Evolutionary conservation across 495 filamentous ascomycete species (phyloP).

Genomic region (Chlorociboria aeruginascens): DNA sequence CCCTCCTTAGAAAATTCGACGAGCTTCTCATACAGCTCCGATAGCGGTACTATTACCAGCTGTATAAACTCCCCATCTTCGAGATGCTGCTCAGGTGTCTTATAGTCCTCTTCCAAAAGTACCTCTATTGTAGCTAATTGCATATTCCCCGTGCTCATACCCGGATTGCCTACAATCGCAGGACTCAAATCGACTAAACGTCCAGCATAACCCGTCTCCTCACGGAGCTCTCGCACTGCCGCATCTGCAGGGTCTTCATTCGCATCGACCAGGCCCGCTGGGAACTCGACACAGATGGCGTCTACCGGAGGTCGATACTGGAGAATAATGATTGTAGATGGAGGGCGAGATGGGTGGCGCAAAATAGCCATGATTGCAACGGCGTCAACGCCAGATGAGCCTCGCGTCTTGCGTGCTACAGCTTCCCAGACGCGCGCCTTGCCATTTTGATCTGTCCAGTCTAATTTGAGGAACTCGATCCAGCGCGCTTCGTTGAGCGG

Average conservation of each 20-base stretch:
- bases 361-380: constrained; percentile 79
- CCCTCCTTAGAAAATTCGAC: constrained; percentile 55
- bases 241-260: constrained; percentile 64
- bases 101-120: constrained; percentile 48
- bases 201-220: constrained; percentile 86
- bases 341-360: constrained; percentile 32
- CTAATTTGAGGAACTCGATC: constrained; percentile 51
- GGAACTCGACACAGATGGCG: constrained; percentile 67
- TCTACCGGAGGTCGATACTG: constrained; percentile 79
- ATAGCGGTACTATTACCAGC: constrained; percentile 59
- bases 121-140: constrained; percentile 65
- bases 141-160: constrained; percentile 58
- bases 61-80: constrained; percentile 89
- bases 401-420: constrained; percentile 59
- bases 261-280: constrained; percentile 77
- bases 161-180: constrained; percentile 73
- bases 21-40: constrained; percentile 51
- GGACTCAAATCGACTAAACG: constrained; percentile 49
- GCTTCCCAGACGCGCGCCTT: constrained; percentile 66
- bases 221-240: constrained; percentile 76
- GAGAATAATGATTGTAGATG: constrained; percentile 39
- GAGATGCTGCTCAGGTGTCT: constrained; percentile 58
- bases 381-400: constrained; percentile 61
- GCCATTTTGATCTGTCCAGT: constrained; percentile 57
- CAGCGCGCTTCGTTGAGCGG: constrained; percentile 52